These are phyloP conservation scores for Suhomyces yuchorum DNA, from an alignment of 1,139 yeast species.

Conservation along the genomic window DNA sequence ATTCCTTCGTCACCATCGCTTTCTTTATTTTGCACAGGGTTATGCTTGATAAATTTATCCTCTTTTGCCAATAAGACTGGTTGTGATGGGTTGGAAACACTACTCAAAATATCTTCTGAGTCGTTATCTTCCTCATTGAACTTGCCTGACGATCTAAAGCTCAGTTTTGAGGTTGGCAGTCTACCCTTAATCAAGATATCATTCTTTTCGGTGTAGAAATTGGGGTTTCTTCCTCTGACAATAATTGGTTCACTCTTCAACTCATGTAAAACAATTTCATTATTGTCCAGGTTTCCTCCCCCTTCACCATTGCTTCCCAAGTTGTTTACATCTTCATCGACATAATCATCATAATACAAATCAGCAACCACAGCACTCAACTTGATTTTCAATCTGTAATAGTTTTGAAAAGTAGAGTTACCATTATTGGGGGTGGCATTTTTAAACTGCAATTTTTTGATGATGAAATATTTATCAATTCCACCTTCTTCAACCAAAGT, in stretches of 20 bases:
- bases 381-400: slow-evolving; percentile 51
- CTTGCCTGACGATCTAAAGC: slow-evolving; percentile 16
- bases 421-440: slow-evolving; percentile 70
- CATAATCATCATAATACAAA: slow-evolving; percentile 44
- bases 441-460: slow-evolving; percentile 55
- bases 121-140: slow-evolving; percentile 13
- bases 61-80: not conserved
- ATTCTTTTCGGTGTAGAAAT: slow-evolving; percentile 59
- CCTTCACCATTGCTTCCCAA: slow-evolving; percentile 11
- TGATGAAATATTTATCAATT: slow-evolving; percentile 37
- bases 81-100: not conserved
- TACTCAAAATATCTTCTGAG: slow-evolving; percentile 7
- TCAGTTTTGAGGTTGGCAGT: slow-evolving; percentile 16
- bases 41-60: not conserved
- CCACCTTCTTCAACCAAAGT: slow-evolving; percentile 25
- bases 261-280: slow-evolving; percentile 39
- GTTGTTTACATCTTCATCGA: slow-evolving; percentile 30
- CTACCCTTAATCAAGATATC: slow-evolving; percentile 43
- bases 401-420: slow-evolving; percentile 56
- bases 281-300: slow-evolving; percentile 25
- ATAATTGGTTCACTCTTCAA: slow-evolving; percentile 53
- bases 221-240: slow-evolving; percentile 68
- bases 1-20: slow-evolving; percentile 3
- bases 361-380: slow-evolving; percentile 51
- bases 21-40: not conserved